These are phyloP conservation scores for Xylaria sp. DNA, from an alignment of 2,329 filamentous ascomycete genomes.

Conservation along the genomic window DNA sequence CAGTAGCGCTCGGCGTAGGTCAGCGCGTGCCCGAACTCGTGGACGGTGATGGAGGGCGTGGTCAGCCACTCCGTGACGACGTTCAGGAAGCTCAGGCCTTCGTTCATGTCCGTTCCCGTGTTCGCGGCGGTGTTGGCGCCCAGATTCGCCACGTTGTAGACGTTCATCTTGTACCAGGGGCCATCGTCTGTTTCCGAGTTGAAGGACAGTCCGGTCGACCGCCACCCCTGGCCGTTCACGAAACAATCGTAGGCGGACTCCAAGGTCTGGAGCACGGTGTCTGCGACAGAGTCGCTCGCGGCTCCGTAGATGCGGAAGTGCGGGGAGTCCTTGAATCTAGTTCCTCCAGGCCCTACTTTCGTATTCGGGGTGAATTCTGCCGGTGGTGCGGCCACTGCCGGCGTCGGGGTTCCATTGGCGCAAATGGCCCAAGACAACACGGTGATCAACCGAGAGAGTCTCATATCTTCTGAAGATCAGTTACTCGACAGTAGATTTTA, in stretches of 20 bases:
- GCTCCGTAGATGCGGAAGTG: conserved; percentile 46
- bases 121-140: conserved; percentile 44
- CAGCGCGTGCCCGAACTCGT: conserved; percentile 54
- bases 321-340: conserved; percentile 39
- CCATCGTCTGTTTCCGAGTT: conserved; percentile 40
- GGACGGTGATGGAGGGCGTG: conserved; percentile 46
- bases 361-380: conserved; percentile 34
- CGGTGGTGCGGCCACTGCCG: conserved; percentile 26
- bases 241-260: conserved; percentile 51
- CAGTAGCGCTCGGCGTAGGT: conserved; percentile 48
- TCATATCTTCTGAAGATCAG: conserved; percentile 9
- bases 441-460: conserved; percentile 4
- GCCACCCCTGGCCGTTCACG: conserved; percentile 41
- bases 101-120: conserved; percentile 43
- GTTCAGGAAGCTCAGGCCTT: conserved; percentile 48
- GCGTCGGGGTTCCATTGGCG: conserved; percentile 16
- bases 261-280: conserved; percentile 42
- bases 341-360: conserved; percentile 36
- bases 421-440: conserved; percentile 9
- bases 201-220: conserved; percentile 43
- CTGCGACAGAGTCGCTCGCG: conserved; percentile 33
- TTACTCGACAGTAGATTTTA: neutral
- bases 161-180: conserved; percentile 50
- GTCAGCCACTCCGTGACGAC: conserved; percentile 45
- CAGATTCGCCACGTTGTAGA: conserved; percentile 45